Evolutionary conservation across 108 stramenopile species (phyloP).

Genomic region (Cyclotella distinguenda): DNA sequence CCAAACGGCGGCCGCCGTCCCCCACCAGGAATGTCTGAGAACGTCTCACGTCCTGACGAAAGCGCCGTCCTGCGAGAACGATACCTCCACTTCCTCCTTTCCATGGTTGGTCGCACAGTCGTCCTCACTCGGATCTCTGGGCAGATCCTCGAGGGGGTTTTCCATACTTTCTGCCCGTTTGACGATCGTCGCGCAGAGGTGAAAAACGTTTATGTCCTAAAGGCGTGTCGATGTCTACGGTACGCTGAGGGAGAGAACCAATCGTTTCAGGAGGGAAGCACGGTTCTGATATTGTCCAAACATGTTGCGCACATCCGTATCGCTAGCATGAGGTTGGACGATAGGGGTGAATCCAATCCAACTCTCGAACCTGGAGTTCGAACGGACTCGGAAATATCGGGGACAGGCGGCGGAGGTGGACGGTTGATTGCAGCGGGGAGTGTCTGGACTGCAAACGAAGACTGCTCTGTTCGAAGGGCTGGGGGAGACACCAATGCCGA

Average conservation of each 20-base stretch:
- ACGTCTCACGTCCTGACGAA: neutral
- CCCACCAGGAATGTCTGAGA: neutral
- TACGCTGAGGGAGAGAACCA: neutral
- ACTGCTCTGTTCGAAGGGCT: constrained; percentile 1
- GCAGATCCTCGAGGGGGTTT: constrained; percentile 71
- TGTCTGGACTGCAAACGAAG: constrained; percentile 60
- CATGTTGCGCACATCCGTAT: constrained; percentile 59
- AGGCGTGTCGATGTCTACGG: constrained; percentile 27
- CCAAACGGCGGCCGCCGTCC: neutral
- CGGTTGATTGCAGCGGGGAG: constrained; percentile 74
- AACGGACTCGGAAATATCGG: constrained; percentile 77
- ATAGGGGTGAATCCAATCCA: too few species aligned
- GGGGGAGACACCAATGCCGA: neutral
- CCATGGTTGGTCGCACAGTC: constrained; percentile 70
- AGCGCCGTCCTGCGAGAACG: constrained; percentile 50
- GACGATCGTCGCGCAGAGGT: constrained; percentile 27
- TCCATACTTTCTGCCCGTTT: constrained; percentile 77
- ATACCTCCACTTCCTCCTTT: constrained; percentile 61
- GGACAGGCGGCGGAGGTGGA: constrained; percentile 28
- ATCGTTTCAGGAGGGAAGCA: constrained; percentile 51
- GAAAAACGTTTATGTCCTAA: constrained; percentile 68
- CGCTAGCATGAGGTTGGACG: constrained; percentile 58
- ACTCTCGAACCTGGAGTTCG: constrained; percentile 12
- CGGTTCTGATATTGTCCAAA: constrained; percentile 51
- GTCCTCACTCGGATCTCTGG: constrained; percentile 53